Percentiles rank a stretch among this genome's conserved stretches.
These are phyloP conservation scores for Pseudozyma sp. DNA, from an alignment of 1,284 basidiomycete species.

Conservation along the genomic window DNA sequence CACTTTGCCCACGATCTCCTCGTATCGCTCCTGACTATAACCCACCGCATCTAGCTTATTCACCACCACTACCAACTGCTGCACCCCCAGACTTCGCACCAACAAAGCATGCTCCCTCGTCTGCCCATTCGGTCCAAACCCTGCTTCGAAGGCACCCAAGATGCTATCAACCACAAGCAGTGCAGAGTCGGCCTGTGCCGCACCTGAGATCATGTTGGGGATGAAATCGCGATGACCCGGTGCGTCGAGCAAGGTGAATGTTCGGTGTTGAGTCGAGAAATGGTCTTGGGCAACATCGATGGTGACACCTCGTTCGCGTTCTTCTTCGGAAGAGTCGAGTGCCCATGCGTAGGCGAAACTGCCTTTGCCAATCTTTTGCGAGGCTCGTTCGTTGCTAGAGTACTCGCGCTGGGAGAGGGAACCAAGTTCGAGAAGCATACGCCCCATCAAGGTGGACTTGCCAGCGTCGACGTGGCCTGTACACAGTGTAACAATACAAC, in stretches of 20 bases:
- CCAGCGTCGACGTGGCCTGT: conserved; percentile 97
- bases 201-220: conserved; percentile 99
- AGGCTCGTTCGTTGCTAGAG: conserved; percentile 88
- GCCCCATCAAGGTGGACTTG: conserved; percentile 97
- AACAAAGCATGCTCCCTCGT: conserved; percentile 95
- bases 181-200: conserved; percentile 95
- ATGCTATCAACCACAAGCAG: conserved; percentile 93
- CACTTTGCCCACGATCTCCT: conserved; percentile 82
- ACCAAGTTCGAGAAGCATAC: conserved; percentile 91
- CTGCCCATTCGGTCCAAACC: conserved; percentile 92
- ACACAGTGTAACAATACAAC: background rate
- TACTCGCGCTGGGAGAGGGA: conserved; percentile 86
- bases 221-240: conserved; percentile 98
- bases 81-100: conserved; percentile 92
- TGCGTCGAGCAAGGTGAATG: conserved; percentile 92
- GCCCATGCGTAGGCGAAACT: conserved; percentile 99
- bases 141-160: conserved; percentile 92
- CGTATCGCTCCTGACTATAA: conserved; percentile 85
- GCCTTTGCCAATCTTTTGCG: conserved; percentile 87
- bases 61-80: conserved; percentile 89
- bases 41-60: conserved; percentile 84
- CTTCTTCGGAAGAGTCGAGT: conserved; percentile 90
- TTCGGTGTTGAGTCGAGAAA: conserved; percentile 80
- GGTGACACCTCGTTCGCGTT: conserved; percentile 93
- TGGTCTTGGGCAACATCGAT: conserved; percentile 94